Evolutionary conservation across 257 asterid genomes (phyloP), one percentile per base, ranked within the genome.

Genomic region (Fraxinus cuspidata): DNA sequence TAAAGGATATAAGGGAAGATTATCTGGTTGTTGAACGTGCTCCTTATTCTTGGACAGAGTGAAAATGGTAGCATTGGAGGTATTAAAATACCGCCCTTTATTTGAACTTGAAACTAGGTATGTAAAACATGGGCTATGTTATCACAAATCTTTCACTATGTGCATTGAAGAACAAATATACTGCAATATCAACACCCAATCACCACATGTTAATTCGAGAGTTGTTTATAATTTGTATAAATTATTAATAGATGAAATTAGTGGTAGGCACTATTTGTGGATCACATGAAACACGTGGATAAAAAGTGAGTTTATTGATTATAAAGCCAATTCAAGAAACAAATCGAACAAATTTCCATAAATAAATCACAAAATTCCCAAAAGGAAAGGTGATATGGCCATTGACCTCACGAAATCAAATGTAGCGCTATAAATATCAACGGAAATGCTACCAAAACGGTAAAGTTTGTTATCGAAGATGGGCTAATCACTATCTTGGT

Each of bases 11-110:
- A 40, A 88, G 98, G 79, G 84, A 87, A 38, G 98, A 92, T 76
- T 94, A 92, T 86, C 79, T 94, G 80, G 79, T 94, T 40, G 97
- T 94, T 15, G 95, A 94, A 71, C 94, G 97, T 29, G 96, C 97
- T 80, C 96, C 96, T 69, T 94, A 91, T 88, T 83, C 90, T 28
- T 94, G 98, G 98, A 94, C 86, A 70, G 97, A 92, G 79, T 92
- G 86, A 90, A 75, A 27, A 25, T 15, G 58, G 31, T 11, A 16
- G 27, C 66, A n/a, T 8, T 21, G 66, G 29, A 56, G 49, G 53
- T 44, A 44, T 44, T 44, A 15, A 44, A 44, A 44, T 15, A 12
- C n/a, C 3, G n/a, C 19, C 56, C n/a, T 4, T 13, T 13, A 47
- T 15, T 47, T 6, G 53, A 44, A 47, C n/a, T 47, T 47, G n/a